These are phyloP conservation scores for Leptomonas pyrrhocoris DNA, from an alignment of 208 protist genomes.

Conservation along the genomic window DNA sequence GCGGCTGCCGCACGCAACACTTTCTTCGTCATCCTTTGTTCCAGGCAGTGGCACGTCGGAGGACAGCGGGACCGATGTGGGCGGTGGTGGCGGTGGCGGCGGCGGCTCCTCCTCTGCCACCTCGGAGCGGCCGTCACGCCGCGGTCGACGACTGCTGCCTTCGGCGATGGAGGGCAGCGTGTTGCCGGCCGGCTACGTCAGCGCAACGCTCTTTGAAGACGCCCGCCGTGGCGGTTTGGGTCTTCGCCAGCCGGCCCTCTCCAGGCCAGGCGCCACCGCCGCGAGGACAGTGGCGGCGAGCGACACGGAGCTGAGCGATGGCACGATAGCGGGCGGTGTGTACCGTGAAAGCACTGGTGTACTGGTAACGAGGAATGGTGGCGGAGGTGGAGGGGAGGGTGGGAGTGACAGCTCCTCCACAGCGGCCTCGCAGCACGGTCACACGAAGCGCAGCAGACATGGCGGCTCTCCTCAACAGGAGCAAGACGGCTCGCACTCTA, in stretches of 20 bases:
- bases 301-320: conserved; percentile 24
- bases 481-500: no score
- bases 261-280: conserved; percentile 1
- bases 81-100: not conserved
- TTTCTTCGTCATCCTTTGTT: conserved; percentile 13
- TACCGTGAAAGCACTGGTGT: no score
- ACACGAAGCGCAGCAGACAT: not conserved
- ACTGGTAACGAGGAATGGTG: not conserved
- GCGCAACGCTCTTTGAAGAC: conserved; percentile 23
- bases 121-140: not conserved
- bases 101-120: conserved; percentile 7
- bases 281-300: conserved; percentile 13
- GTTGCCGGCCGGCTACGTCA: conserved; percentile 35
- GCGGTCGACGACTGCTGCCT: not conserved
- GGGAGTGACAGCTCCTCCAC: conserved; percentile 12
- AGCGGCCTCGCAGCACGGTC: not conserved
- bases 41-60: conserved; percentile 36
- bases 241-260: conserved; percentile 20
- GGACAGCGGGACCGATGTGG: conserved; percentile 44
- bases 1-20: conserved; percentile 16
- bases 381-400: not conserved
- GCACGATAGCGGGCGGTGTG: not conserved
- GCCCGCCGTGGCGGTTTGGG: conserved; percentile 16
- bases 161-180: not conserved
- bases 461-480: not conserved